Evolutionary conservation across 1,139 yeast genomes (phyloP).

Genomic region (Kodamaea ohmeri): DNA sequence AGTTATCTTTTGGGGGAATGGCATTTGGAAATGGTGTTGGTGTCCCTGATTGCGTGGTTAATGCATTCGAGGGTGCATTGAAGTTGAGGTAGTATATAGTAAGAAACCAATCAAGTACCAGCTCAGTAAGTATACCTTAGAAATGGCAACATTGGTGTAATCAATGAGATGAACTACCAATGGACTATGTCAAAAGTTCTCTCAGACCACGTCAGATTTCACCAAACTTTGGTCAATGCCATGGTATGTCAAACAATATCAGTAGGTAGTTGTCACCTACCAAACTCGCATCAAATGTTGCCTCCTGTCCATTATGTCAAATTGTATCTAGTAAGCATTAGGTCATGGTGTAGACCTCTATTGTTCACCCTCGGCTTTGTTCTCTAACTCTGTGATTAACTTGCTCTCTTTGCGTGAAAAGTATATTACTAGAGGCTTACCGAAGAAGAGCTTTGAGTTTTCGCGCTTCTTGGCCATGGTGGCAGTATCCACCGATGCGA

Average conservation of each 20-base stretch:
- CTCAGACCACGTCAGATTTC: too few relatives aligned
- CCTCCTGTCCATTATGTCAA: too few relatives aligned
- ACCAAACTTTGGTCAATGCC: too few relatives aligned
- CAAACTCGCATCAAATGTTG: too few relatives aligned
- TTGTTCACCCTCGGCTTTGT: background rate
- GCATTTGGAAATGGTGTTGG: slow-evolving; percentile 82
- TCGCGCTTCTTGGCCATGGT: slow-evolving; percentile 48
- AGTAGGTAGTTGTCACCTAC: too few relatives aligned
- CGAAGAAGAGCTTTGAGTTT: slow-evolving; percentile 53
- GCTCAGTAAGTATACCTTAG: background rate
- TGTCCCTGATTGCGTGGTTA: slow-evolving; percentile 80
- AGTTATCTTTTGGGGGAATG: slow-evolving; percentile 73
- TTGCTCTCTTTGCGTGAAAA: slow-evolving; percentile 44
- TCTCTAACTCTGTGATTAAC: slow-evolving; percentile 3
- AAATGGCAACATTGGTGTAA: too few relatives aligned
- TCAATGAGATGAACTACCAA: too few relatives aligned
- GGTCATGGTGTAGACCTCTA: background rate
- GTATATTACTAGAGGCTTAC: slow-evolving; percentile 50
- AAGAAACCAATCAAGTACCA: background rate
- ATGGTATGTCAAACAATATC: too few relatives aligned
- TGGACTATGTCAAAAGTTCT: too few relatives aligned
- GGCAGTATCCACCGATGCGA: slow-evolving; percentile 51
- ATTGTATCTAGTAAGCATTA: too few relatives aligned
- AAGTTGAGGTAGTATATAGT: background rate
- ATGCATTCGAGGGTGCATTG: slow-evolving; percentile 57